Evolutionary conservation across 768 basidiomycete genomes (phyloP).

Genomic region (Phaeotremella fagi): DNA sequence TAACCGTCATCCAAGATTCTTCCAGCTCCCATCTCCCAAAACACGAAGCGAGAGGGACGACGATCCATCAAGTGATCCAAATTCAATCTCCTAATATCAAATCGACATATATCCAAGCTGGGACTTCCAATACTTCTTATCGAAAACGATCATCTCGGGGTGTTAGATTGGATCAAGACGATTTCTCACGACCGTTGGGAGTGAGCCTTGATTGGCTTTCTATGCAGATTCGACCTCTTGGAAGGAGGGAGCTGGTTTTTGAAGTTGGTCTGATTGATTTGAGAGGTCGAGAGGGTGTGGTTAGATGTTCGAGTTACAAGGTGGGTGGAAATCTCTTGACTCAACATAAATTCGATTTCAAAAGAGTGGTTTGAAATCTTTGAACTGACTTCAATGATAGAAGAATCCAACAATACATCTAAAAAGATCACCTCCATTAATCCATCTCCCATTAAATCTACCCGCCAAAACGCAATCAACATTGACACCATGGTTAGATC

Average conservation of each 20-base stretch:
- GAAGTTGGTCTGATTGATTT: constrained; percentile 40
- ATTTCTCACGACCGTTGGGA: constrained; percentile 20
- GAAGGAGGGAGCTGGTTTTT: constrained; percentile 25
- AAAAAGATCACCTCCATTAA: constrained; percentile 22
- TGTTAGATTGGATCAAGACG: no score
- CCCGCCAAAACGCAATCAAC: constrained; percentile 14
- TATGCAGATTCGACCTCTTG: constrained; percentile 33
- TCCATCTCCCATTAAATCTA: constrained; percentile 40
- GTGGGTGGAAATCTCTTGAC: constrained; percentile 7
- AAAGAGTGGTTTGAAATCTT: no score
- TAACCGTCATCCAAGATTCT: constrained; percentile 25
- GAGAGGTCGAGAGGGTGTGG: constrained; percentile 28
- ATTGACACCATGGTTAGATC: constrained; percentile 40
- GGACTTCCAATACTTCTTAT: constrained; percentile 6
- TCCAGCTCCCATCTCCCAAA: neutral
- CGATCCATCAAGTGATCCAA: constrained; percentile 31
- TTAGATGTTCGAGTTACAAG: constrained; percentile 34
- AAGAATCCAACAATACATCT: constrained; percentile 24
- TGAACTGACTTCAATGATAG: constrained; percentile 9
- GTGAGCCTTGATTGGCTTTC: constrained; percentile 31
- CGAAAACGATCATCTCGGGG: no score
- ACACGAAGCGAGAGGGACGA: constrained; percentile 7
- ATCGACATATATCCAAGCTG: constrained; percentile 42
- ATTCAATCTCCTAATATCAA: constrained; percentile 32
- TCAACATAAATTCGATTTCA: neutral